Conservation (phyloP, 257 asterid genomes). For the Petunia secreta region DNA sequence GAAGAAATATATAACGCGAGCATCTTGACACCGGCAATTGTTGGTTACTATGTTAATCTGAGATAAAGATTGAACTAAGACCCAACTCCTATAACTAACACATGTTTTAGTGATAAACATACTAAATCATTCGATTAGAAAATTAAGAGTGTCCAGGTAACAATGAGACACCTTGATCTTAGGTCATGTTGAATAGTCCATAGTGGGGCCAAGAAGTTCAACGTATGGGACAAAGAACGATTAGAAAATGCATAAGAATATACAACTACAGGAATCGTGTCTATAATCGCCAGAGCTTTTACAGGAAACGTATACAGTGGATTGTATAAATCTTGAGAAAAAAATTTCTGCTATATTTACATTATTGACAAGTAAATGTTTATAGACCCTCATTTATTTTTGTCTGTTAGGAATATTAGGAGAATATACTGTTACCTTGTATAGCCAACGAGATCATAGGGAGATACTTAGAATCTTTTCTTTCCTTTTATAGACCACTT, state of each 20-base stretch:
- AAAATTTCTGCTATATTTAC: not conserved
- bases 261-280: not conserved
- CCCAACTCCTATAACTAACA: not conserved
- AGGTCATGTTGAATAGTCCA: constrained; percentile 5
- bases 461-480: too few relatives aligned
- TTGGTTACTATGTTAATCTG: not conserved
- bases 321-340: not conserved
- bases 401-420: too few relatives aligned
- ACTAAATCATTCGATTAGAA: not conserved
- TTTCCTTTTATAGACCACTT: too few relatives aligned
- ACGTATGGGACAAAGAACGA: not conserved
- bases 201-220: not conserved
- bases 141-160: not conserved
- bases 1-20: not conserved
- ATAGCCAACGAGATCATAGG: too few relatives aligned
- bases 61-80: not conserved
- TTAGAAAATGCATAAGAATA: not conserved
- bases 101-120: not conserved
- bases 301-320: not conserved
- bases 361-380: too few relatives aligned
- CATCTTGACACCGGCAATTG: not conserved
- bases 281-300: not conserved
- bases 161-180: constrained; percentile 23
- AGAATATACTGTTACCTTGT: too few relatives aligned
- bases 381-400: too few relatives aligned